phyloP scores from a whole-genome alignment of 1,284 basidiomycete species.

The Lignosus rhinocerotis region DNA sequence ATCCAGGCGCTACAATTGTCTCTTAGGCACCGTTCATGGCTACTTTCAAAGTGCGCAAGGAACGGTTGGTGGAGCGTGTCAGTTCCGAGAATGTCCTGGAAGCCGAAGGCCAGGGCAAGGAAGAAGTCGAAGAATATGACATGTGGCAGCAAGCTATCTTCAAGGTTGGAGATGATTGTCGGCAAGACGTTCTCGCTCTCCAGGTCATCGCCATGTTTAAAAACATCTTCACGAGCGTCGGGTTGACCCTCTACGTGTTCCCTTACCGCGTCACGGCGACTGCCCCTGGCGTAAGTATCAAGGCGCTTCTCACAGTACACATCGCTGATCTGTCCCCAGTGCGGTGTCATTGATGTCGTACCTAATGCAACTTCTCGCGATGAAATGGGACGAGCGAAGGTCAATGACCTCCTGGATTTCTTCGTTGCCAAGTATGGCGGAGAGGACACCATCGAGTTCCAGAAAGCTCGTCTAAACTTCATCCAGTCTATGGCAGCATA shows the following conservation, averaged over 20 bases:
- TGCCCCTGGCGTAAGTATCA: conserved; percentile 80
- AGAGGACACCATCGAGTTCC: conserved; percentile 87
- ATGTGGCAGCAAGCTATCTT: conserved; percentile 99
- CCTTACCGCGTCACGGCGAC: conserved; percentile 98
- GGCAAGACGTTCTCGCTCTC: conserved; percentile 95
- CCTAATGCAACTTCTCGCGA: conserved; percentile 98
- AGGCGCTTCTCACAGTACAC: conserved; percentile 1
- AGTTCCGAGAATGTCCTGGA: conserved; percentile 72
- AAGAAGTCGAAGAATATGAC: conserved; percentile 73
- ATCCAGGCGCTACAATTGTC: not conserved
- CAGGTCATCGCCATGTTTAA: conserved; percentile 99
- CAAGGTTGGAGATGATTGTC: conserved; percentile 99
- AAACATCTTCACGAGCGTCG: conserved; percentile 90
- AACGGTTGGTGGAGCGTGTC: conserved; percentile 59
- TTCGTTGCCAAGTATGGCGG: conserved; percentile 95
- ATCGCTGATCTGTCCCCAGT: conserved; percentile 48
- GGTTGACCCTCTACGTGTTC: conserved; percentile 90
- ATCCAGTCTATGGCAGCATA: conserved; percentile 99
- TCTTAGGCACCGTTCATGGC: conserved; percentile 98
- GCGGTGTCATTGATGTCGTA: conserved; percentile 98
- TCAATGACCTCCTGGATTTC: conserved; percentile 94
- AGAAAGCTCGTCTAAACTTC: conserved; percentile 93
- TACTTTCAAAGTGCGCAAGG: conserved; percentile 96
- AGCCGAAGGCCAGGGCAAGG: conserved; percentile 55
- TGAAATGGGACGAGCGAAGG: conserved; percentile 98